Evolutionary conservation across 2,329 filamentous ascomycete genomes (phyloP).

Genomic region (Claviceps capensis): DNA sequence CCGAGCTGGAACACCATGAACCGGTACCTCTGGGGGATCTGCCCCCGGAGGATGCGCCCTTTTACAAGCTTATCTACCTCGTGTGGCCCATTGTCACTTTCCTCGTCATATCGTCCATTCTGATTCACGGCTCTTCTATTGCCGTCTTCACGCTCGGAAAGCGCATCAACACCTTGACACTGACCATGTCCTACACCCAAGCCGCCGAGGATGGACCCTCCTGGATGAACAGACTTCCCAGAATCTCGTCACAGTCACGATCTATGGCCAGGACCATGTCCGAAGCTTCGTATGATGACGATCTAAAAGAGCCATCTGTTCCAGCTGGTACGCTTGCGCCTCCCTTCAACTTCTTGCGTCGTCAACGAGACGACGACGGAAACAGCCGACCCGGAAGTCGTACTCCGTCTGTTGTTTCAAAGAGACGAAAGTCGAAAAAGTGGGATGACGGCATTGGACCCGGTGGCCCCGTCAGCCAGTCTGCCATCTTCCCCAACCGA

Average conservation of each 20-base stretch:
- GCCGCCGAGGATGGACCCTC: conserved; percentile 76
- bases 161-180: conserved; percentile 87
- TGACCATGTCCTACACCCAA: conserved; percentile 93
- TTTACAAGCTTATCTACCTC: conserved; percentile 61
- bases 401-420: conserved; percentile 44
- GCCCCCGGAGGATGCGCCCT: conserved; percentile 37
- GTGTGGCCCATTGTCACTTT: conserved; percentile 97
- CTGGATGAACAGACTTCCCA: conserved; percentile 89
- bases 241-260: conserved; percentile 52
- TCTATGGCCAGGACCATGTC: conserved; percentile 81
- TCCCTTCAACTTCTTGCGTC: conserved; percentile 64
- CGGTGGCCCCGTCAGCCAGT: conserved; percentile 79
- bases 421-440: conserved; percentile 50
- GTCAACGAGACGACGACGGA: conserved; percentile 65
- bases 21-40: conserved; percentile 59
- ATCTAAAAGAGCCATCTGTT: conserved; percentile 44
- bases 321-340: conserved; percentile 61
- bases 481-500: conserved; percentile 65
- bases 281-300: conserved; percentile 56
- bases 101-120: conserved; percentile 82
- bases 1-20: conserved; percentile 67
- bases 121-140: conserved; percentile 95
- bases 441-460: conserved; percentile 61
- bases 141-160: conserved; percentile 96
- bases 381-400: conserved; percentile 40